Percentiles rank a stretch among this genome's conserved stretches.
Evolutionary conservation across 2,329 filamentous ascomycete species (phyloP).

Genomic region (Decorospora gaudefroyi): DNA sequence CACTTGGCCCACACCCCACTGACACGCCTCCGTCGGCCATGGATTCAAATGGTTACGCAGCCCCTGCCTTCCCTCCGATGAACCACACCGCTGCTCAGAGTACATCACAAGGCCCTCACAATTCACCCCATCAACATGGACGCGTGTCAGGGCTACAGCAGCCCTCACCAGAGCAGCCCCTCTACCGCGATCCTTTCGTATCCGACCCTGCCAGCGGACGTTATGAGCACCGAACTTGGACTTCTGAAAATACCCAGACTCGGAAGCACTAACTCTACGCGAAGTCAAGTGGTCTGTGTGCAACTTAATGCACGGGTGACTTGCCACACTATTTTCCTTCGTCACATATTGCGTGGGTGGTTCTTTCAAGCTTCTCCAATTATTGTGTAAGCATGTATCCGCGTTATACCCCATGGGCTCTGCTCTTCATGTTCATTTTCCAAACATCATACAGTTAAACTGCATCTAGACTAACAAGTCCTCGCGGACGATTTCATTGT

Average conservation of each 20-base stretch:
- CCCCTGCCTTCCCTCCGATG: constrained; percentile 25
- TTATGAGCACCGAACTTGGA: constrained; percentile 37
- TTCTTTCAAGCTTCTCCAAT: constrained; percentile 8
- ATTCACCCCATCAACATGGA: constrained; percentile 19
- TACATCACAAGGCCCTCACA: constrained; percentile 10
- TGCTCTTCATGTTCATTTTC: neutral
- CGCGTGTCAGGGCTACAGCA: constrained; percentile 13
- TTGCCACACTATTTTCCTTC: neutral
- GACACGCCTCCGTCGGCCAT: constrained; percentile 27
- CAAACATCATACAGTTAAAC: constrained; percentile 2
- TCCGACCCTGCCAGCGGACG: constrained; percentile 21
- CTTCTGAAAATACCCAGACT: constrained; percentile 13
- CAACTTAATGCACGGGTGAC: neutral
- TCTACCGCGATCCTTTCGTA: constrained; percentile 24
- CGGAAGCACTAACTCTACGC: constrained; percentile 12
- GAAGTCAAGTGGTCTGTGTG: neutral
- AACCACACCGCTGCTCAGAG: constrained; percentile 20
- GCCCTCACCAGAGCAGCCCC: constrained; percentile 12
- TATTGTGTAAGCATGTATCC: constrained; percentile 12
- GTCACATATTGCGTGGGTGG: constrained; percentile 7
- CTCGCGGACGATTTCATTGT: constrained; percentile 18
- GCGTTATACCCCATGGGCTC: constrained; percentile 23
- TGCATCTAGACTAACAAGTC: constrained; percentile 22
- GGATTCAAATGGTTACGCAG: constrained; percentile 26
- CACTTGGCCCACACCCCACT: constrained; percentile 28